phyloP scores from a whole-genome alignment of 1,139 yeast genomes.

The Lodderomyces orthopsilosis region DNA sequence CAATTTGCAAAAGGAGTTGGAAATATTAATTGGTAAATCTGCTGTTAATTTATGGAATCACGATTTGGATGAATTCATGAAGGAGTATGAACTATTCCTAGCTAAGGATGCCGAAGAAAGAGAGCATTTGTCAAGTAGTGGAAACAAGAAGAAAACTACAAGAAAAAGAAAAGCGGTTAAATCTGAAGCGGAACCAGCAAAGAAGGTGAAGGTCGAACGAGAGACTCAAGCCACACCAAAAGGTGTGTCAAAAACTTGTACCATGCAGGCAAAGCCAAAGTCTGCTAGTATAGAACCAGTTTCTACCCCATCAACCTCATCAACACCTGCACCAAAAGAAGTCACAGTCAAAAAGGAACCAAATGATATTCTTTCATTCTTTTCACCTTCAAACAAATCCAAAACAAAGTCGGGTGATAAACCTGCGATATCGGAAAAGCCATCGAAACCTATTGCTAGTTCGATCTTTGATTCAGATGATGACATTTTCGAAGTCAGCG shows the following conservation, averaged over 20 bases:
- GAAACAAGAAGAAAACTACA: conserved; percentile 25
- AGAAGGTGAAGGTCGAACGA: conserved; percentile 8
- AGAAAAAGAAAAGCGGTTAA: conserved; percentile 19
- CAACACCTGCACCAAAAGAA: conserved; percentile 14
- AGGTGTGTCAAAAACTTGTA: conserved; percentile 10
- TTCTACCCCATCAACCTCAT: conserved; percentile 12
- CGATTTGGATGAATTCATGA: conserved; percentile 74
- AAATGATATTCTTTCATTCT: conserved; percentile 14
- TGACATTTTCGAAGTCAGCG: conserved; percentile 9
- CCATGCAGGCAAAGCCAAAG: conserved; percentile 10
- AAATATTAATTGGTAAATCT: conserved; percentile 58
- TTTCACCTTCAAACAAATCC: conserved; percentile 10
- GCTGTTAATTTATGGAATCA: conserved; percentile 88
- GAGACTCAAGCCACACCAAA: conserved; percentile 15
- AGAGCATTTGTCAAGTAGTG: conserved; percentile 26
- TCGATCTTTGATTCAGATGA: conserved; percentile 15
- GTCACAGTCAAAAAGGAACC: conserved; percentile 9
- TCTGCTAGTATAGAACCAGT: conserved; percentile 6
- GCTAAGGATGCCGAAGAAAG: conserved; percentile 33
- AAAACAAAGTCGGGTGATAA: conserved; percentile 4
- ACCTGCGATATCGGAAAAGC: conserved; percentile 3
- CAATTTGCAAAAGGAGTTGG: conserved; percentile 70
- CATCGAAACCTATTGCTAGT: not conserved
- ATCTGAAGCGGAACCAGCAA: conserved; percentile 4
- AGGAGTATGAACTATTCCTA: conserved; percentile 63